These are phyloP conservation scores for Phytopythium aichiense DNA, from an alignment of 352 stramenopile species.

Conservation along the genomic window DNA sequence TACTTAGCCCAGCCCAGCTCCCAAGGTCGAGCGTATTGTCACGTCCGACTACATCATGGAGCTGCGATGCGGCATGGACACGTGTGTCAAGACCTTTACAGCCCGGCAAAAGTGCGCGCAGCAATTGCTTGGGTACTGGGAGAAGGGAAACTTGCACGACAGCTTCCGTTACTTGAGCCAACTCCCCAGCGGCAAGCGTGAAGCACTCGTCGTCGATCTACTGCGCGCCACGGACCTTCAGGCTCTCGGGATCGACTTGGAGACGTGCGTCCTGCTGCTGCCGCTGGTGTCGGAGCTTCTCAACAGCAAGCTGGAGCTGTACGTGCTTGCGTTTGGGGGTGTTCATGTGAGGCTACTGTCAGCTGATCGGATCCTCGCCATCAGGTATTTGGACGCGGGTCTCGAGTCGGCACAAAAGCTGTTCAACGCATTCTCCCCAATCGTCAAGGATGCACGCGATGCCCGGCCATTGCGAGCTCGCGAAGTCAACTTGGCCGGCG, in stretches of 20 bases:
- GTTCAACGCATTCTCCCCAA: constrained; percentile 67
- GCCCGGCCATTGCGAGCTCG: constrained; percentile 41
- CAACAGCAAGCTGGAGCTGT: constrained; percentile 63
- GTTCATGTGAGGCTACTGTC: neutral
- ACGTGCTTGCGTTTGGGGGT: constrained; percentile 7
- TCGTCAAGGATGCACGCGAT: constrained; percentile 63
- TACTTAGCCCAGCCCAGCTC: neutral
- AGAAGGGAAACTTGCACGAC: constrained; percentile 65
- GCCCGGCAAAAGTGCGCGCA: constrained; percentile 65
- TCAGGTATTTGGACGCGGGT: constrained; percentile 52
- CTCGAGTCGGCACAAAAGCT: constrained; percentile 59
- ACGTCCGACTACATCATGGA: constrained; percentile 79
- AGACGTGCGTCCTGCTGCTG: constrained; percentile 71
- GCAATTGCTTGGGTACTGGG: constrained; percentile 64
- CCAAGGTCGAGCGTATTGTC: constrained; percentile 20
- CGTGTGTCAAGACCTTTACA: constrained; percentile 68
- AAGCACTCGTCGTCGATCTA: constrained; percentile 71
- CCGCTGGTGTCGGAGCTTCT: constrained; percentile 70
- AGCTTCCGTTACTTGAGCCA: constrained; percentile 61
- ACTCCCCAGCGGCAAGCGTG: constrained; percentile 63
- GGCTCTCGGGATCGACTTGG: constrained; percentile 62
- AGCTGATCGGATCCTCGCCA: neutral
- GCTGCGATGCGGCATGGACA: constrained; percentile 82
- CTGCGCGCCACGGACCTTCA: constrained; percentile 60
- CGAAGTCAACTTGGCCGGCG: constrained; percentile 65